phyloP scores from a whole-genome alignment of 805 yeast species.

The Suhomyces xylopsoci region DNA sequence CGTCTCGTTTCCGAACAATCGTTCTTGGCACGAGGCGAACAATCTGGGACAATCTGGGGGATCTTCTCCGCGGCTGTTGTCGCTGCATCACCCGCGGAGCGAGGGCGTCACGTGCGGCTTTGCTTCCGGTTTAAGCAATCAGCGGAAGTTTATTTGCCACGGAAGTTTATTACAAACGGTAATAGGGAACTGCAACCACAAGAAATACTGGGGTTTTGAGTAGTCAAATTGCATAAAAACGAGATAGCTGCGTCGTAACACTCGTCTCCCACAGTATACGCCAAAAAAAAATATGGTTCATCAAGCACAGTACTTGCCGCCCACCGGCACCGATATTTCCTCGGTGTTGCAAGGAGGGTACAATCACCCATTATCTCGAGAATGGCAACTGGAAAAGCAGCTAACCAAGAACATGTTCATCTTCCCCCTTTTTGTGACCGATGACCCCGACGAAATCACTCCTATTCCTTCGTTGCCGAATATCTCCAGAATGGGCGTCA shows the following conservation, averaged over 20 bases:
- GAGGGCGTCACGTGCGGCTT: background rate
- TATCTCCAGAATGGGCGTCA: slow-evolving; percentile 83
- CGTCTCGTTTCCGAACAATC: background rate
- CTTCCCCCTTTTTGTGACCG: slow-evolving; percentile 86
- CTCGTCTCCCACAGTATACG: background rate
- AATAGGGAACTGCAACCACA: background rate
- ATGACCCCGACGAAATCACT: slow-evolving; percentile 74
- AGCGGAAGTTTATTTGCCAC: background rate
- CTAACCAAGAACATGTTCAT: slow-evolving; percentile 86
- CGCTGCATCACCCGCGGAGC: background rate
- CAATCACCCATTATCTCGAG: slow-evolving; percentile 81
- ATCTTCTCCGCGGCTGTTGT: background rate
- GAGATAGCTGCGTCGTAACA: background rate
- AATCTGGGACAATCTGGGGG: background rate
- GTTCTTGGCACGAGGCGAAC: background rate
- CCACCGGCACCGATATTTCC: slow-evolving; percentile 57
- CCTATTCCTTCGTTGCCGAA: slow-evolving; percentile 78
- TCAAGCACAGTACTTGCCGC: slow-evolving; percentile 65
- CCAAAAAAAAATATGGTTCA: slow-evolving; percentile 46
- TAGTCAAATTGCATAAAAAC: background rate
- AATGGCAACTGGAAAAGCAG: slow-evolving; percentile 88
- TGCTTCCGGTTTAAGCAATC: background rate
- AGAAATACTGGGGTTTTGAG: background rate
- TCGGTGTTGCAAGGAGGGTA: slow-evolving; percentile 92
- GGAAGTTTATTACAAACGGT: background rate